Evolutionary conservation across 495 filamentous ascomycete species (phyloP), one percentile per base, ranked within the genome.

Genomic region (Cenococcum geophilum): DNA sequence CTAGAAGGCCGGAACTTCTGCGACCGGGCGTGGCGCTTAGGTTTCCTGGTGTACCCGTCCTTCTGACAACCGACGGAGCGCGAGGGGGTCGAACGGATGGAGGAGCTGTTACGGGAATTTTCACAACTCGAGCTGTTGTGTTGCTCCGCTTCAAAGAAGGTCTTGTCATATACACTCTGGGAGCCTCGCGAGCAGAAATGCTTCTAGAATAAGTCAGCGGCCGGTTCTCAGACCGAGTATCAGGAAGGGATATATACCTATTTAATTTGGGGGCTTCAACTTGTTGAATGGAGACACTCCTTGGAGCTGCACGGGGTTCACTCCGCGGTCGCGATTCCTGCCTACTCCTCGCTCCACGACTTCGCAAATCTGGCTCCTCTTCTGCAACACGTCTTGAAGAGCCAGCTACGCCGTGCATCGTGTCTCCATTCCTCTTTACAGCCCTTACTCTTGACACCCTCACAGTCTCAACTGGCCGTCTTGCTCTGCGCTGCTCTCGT

Each of bases 1-100:
- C 66, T 4, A 68, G 42, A 4, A 68, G 59, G 14, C 66, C 66
- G 9, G 62, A 65, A 25, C 66, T 68, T 37, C 59, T 64, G 16
- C 65, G 49, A 40, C 51, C 55, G 40, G 10, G 52, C 20, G 50
- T 64, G 16, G 53, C 32, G 32, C 16, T n/a, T 21, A 18, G 32
- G 9, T 23, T 56, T 9, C n/a, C 34, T 42, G 10, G 58, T 49
- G 22, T 45, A 32, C 20, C 35, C n/a, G 61, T 43, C 42, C 49
- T 47, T 11, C 20, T 16, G 14, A 23, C 10, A 16, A 32, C 25
- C 12, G 49, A 27, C 0, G 18, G 21, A 25, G 49, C 18, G 14
- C 49, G 21, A 1, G 49, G 25, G 8, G 18, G 20, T 1, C 49
- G 49, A 52, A 49, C 23, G 45, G 66, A 43, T 1, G 56, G 18